Evolutionary conservation across 768 basidiomycete genomes (phyloP).

Genomic region (Mycena capillaripes): DNA sequence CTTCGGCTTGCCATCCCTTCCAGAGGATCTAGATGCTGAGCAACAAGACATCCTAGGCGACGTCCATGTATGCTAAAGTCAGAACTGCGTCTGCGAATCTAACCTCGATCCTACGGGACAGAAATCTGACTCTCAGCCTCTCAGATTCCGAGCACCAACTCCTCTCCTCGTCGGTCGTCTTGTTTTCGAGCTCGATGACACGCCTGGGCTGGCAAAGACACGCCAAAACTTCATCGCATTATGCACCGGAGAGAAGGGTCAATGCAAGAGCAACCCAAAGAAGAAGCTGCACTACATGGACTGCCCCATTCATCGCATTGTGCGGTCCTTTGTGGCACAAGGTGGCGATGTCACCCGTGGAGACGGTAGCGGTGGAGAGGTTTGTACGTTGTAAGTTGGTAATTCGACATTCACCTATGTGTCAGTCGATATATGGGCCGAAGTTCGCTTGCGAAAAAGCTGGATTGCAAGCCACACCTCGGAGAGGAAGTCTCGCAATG

Average conservation of each 20-base stretch:
- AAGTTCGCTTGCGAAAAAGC: slow-evolving; percentile 67
- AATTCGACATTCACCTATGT: slow-evolving; percentile 2
- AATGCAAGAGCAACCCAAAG: slow-evolving; percentile 61
- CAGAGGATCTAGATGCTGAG: slow-evolving; percentile 57
- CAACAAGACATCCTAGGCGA: slow-evolving; percentile 57
- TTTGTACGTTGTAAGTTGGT: slow-evolving; percentile 41
- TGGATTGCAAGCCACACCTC: slow-evolving; percentile 57
- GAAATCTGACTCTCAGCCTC: slow-evolving; percentile 42
- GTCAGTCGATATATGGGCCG: slow-evolving; percentile 61
- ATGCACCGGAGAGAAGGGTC: slow-evolving; percentile 59
- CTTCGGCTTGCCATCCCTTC: slow-evolving; percentile 57
- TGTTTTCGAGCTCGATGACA: slow-evolving; percentile 54
- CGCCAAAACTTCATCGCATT: slow-evolving; percentile 63
- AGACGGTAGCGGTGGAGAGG: slow-evolving; percentile 69
- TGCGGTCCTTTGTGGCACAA: slow-evolving; percentile 64
- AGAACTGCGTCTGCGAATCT: slow-evolving; percentile 24
- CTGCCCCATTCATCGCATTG: slow-evolving; percentile 61
- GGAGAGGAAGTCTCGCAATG: slow-evolving; percentile 64
- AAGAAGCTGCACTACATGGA: slow-evolving; percentile 59
- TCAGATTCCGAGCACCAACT: slow-evolving; percentile 51
- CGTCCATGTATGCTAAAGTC: slow-evolving; percentile 46
- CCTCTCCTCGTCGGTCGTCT: slow-evolving; percentile 58
- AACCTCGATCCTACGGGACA: slow-evolving; percentile 32
- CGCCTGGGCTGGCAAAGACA: slow-evolving; percentile 60
- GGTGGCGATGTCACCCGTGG: slow-evolving; percentile 67